Base-by-base conservation (phyloP, 495 filamentous ascomycete species). In the Daldinia decipiens region DNA sequence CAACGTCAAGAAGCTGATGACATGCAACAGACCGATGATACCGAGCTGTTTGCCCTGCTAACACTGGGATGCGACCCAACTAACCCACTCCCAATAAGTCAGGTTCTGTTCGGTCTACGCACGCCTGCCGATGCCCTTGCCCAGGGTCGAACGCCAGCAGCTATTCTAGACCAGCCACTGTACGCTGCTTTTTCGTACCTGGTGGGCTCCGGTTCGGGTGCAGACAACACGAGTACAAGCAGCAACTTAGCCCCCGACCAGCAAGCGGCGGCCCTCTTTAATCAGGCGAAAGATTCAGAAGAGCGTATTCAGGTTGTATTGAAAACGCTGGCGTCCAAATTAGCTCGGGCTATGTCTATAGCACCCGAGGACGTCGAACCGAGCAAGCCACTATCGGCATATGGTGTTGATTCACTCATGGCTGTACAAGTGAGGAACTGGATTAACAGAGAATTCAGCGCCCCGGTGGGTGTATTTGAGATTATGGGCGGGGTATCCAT, bases 381-480 rank as follows among this genome's bases (percentile, higher is more conserved):
- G 4, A 40, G 27, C 17, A 78, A 77, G 68, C 75, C 77, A 8
- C 57, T 85, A 3, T 55, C 72, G 4, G 58, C 70, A 6, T 84
- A 84, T 68, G 85, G 86, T 0, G 77, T 89, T 0, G 88, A 90
- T 64, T 86, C 82, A 0, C 76, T 90, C 9, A 76, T 86, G 31
- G 87, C 87, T 1, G 83, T 89, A 11, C 88, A 90, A 66, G 55
- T 89, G 5, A 79, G 87, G 1, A 86, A 82, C 29, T 90, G 83
- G 81, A 81, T 87, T 29, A 51, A 76, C 1, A 79, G 77, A 38
- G 83, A 86, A 61, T 68, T 84, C 21, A 75, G 71, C 6, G 78
- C 77, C 0, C 78, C 80, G 17, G 70, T 86, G 34, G 67, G 79
- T 1, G 74, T 85, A 0, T 78, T 87, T 63, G 84, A 85, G 19